Evolutionary conservation across 2,329 filamentous ascomycete genomes (phyloP), one percentile per base, ranked within the genome.

Genomic region (Scedosporium minutisporum): DNA sequence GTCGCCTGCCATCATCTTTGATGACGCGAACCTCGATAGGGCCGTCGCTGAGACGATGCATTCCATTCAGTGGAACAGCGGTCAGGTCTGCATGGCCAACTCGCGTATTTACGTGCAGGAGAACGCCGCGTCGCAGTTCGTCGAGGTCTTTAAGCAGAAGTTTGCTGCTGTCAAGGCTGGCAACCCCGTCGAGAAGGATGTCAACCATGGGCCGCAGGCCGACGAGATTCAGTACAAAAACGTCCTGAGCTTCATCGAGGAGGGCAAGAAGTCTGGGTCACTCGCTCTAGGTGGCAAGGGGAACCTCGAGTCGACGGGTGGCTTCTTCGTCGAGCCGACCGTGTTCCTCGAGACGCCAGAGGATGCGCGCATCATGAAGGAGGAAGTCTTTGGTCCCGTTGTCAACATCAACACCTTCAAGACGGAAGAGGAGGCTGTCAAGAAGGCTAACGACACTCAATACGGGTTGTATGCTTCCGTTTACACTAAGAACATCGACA

Each of bases 361-460:
- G n/a, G 60, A 68, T 7, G 68, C 72, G 23, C 73, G 73, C 63
- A 79, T 87, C 60, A 82, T 81, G 71, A 78, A 80, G 21, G 83
- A 87, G 65, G 85, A 88, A 64, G 78, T 87, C 0, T 88, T 88
- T 65, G 85, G 86, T 0, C 85, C 86, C 0, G 85, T 89, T 3
- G 80, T 84, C 0, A 80, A 79, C 25, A 80, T 88, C 65, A 79
- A 79, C 61, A 78, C 65, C 74, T 74, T 76, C 62, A 67, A 67
- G 21, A 69, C 68, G 0, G 74, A 76, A 27, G 68, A 67, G 0
- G 72, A 76, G 48, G 74, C 71, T 0, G 59, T 76, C 1, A 61
- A 55, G 4, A 68, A 70, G 6, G 72, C 73, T 0, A 76, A 76
- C 57, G 66, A 84, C 65, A 81, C 79, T 1, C 78, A 76, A 1